A percentile compares a stretch with the other conserved stretches of the same genome.
phyloP scores from a whole-genome alignment of 768 basidiomycete genomes.

The Boletus vermiculosoides region DNA sequence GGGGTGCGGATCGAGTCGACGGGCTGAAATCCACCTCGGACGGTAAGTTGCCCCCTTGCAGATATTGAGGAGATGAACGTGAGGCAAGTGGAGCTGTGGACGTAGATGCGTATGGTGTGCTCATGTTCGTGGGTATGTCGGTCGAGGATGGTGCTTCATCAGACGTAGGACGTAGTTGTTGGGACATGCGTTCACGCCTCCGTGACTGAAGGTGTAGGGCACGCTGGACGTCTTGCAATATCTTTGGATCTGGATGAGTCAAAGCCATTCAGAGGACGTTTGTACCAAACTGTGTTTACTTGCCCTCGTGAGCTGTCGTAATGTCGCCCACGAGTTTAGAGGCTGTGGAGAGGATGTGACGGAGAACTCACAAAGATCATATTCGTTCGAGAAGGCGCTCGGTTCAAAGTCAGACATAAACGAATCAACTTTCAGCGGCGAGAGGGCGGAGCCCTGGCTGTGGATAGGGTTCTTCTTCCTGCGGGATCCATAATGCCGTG shows the following conservation, averaged over 20 bases:
- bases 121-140: slow-evolving; percentile 28
- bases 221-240: slow-evolving; percentile 77
- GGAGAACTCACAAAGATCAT: slow-evolving; percentile 64
- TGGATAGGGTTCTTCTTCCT: slow-evolving; percentile 19
- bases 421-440: slow-evolving; percentile 27
- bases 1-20: slow-evolving; percentile 45
- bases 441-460: slow-evolving; percentile 14
- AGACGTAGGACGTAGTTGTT: slow-evolving; percentile 19
- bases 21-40: slow-evolving; percentile 72
- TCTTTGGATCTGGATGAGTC: slow-evolving; percentile 59
- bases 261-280: slow-evolving; percentile 13
- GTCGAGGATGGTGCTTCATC: slow-evolving; percentile 25
- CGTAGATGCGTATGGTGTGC: slow-evolving; percentile 33
- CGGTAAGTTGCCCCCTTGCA: slow-evolving; percentile 17
- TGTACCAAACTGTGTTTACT: slow-evolving; percentile 23
- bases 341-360: slow-evolving; percentile 1
- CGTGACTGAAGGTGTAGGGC: slow-evolving; percentile 72
- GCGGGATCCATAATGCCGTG: slow-evolving; percentile 18
- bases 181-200: slow-evolving; percentile 58
- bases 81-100: slow-evolving; percentile 20
- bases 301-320: slow-evolving; percentile 70
- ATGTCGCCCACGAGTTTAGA: slow-evolving; percentile 11
- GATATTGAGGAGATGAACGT: slow-evolving; percentile 22
- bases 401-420: slow-evolving; percentile 37
- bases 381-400: slow-evolving; percentile 66